Evolutionary conservation across 768 basidiomycete species (phyloP).

Genomic region (Mycena rebaudengoi): DNA sequence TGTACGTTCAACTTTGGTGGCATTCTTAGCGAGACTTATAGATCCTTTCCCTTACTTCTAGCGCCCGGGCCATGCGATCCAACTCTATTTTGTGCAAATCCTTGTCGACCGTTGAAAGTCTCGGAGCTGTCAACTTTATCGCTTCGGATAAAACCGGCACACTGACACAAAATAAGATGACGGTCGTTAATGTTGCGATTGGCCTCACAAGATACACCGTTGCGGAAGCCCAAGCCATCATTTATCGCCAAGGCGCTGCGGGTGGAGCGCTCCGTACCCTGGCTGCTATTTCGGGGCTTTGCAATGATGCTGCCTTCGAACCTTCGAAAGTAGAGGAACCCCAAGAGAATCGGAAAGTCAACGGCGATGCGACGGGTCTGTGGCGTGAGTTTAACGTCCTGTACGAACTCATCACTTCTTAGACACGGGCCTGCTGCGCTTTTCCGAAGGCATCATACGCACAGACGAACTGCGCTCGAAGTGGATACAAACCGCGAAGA

Average conservation of each 20-base stretch:
- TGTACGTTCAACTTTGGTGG: conserved; percentile 9
- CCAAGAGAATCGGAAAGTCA: conserved; percentile 39
- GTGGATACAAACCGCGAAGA: conserved; percentile 47
- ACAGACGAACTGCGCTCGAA: conserved; percentile 36
- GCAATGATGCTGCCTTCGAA: conserved; percentile 60
- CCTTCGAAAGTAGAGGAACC: conserved; percentile 33
- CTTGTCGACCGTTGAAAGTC: conserved; percentile 71
- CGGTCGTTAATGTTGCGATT: conserved; percentile 56
- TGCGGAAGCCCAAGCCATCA: conserved; percentile 15
- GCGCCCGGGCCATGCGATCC: conserved; percentile 56
- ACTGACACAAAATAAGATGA: conserved; percentile 68
- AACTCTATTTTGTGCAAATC: conserved; percentile 63
- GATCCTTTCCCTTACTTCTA: no score
- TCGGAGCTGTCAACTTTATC: conserved; percentile 66
- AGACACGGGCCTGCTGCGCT: conserved; percentile 65
- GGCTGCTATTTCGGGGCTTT: conserved; percentile 54
- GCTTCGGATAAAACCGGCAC: conserved; percentile 70
- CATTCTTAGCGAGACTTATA: no score
- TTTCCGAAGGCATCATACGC: conserved; percentile 46
- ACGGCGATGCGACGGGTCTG: conserved; percentile 65
- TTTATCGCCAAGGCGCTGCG: conserved; percentile 20
- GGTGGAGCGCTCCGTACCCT: conserved; percentile 37
- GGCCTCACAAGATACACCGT: conserved; percentile 42
- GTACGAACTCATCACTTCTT: neutral
- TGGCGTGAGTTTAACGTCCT: neutral